Percentiles rank a stretch among this genome's conserved stretches.
Conservation (phyloP, 2,329 filamentous ascomycete genomes). For the Lanzia echinophila region DNA sequence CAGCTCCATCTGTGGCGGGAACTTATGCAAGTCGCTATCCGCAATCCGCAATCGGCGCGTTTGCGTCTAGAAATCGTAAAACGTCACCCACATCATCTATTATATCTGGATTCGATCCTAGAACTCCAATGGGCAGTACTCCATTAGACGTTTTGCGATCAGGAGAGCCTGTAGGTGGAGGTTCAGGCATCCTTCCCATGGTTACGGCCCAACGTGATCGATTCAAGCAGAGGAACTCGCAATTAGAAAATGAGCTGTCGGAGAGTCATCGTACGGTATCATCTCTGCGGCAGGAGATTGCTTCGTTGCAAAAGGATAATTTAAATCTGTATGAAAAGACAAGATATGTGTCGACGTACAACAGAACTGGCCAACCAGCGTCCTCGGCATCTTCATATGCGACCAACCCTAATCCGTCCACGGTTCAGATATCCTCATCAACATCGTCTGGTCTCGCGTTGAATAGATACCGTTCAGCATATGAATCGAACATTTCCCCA, state of each 20-base stretch:
- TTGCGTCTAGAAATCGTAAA: constrained; percentile 50
- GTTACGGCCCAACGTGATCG: constrained; percentile 95
- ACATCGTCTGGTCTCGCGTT: constrained; percentile 59
- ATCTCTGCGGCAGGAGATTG: constrained; percentile 81
- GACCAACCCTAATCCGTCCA: constrained; percentile 68
- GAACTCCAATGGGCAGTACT: constrained; percentile 40
- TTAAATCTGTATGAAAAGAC: constrained; percentile 96
- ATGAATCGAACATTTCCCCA: constrained; percentile 91
- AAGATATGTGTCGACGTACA: constrained; percentile 91
- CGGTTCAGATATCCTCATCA: constrained; percentile 55
- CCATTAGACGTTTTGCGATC: constrained; percentile 51
- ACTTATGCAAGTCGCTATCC: constrained; percentile 80
- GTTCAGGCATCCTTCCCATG: constrained; percentile 92
- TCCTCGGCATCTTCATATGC: constrained; percentile 61
- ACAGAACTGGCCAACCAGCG: constrained; percentile 55
- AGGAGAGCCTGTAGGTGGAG: constrained; percentile 62
- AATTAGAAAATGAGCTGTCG: constrained; percentile 85
- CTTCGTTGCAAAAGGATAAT: constrained; percentile 92
- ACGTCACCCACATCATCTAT: constrained; percentile 94
- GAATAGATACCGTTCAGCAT: constrained; percentile 83
- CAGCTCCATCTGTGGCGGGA: constrained; percentile 85
- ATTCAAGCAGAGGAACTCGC: constrained; percentile 91
- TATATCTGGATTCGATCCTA: constrained; percentile 89
- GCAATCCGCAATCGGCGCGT: constrained; percentile 47
- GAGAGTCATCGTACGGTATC: constrained; percentile 77